Conservation (phyloP, 2,329 filamentous ascomycete genomes). For the Pyrenophora teres region DNA sequence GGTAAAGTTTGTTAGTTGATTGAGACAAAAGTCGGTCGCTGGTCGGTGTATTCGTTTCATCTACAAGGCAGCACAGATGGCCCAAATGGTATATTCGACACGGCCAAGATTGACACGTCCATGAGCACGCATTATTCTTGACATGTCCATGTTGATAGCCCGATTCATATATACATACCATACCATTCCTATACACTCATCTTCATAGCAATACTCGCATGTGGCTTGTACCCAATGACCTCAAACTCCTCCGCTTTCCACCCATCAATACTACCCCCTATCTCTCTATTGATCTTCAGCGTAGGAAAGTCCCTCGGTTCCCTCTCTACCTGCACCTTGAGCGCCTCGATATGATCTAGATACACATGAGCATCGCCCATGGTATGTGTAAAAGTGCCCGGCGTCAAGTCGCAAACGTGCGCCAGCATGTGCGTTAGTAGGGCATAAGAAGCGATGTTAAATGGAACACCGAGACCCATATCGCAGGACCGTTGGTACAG, state of each 20-base stretch:
- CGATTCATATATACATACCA: no score
- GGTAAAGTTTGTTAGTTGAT: no score
- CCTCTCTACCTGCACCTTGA: slow-evolving; percentile 77
- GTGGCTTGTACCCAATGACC: slow-evolving; percentile 84
- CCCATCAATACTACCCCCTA: slow-evolving; percentile 79
- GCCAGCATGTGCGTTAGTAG: slow-evolving; percentile 95
- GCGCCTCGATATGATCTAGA: slow-evolving; percentile 85
- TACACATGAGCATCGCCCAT: slow-evolving; percentile 99
- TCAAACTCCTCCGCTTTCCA: slow-evolving; percentile 90
- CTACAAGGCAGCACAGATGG: background rate
- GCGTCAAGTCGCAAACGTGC: slow-evolving; percentile 79
- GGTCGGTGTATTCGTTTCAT: no score
- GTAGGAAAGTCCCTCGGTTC: slow-evolving; percentile 82
- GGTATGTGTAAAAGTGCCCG: slow-evolving; percentile 87
- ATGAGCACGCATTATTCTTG: background rate
- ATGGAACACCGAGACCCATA: slow-evolving; percentile 95
- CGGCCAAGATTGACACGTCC: no score
- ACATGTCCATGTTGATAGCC: no score
- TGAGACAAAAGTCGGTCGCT: no score
- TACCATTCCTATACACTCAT: slow-evolving; percentile 75
- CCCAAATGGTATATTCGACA: background rate
- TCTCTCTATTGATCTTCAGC: slow-evolving; percentile 71
- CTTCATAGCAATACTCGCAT: slow-evolving; percentile 95
- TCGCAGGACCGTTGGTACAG: slow-evolving; percentile 95
- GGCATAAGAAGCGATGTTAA: slow-evolving; percentile 96